A percentile compares a stretch with the other conserved stretches of the same genome.
Conservation (phyloP, 2,329 filamentous ascomycete species). For the Talaromyces verruculosus region DNA sequence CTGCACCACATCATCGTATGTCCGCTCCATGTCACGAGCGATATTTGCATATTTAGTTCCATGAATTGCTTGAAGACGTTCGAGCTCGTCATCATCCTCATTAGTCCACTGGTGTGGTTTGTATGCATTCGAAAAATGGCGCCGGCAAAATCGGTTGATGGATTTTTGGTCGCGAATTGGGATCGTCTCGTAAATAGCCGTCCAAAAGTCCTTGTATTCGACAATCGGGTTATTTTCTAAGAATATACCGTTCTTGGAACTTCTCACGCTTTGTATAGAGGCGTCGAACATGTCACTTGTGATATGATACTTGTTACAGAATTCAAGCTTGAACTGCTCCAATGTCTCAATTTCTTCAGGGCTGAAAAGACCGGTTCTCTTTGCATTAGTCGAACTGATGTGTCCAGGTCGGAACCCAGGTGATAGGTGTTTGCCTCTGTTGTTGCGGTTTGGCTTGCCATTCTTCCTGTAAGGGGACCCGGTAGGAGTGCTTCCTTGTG, state of each 20-base stretch:
- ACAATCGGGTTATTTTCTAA: conserved; percentile 27
- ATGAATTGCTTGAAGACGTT: conserved; percentile 30
- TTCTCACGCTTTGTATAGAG: conserved; percentile 38
- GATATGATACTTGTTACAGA: conserved; percentile 34
- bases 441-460: background rate
- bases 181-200: conserved; percentile 35
- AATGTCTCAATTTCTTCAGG: conserved; percentile 33
- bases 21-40: conserved; percentile 39
- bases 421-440: background rate
- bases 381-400: conserved; percentile 22
- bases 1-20: conserved; percentile 44
- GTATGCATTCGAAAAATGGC: conserved; percentile 42
- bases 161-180: conserved; percentile 41
- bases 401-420: conserved; percentile 15
- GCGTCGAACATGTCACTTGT: conserved; percentile 30
- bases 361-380: conserved; percentile 33
- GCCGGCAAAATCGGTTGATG: conserved; percentile 44
- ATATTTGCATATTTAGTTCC: conserved; percentile 42
- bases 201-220: conserved; percentile 39
- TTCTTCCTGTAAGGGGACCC: background rate
- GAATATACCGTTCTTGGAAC: conserved; percentile 27
- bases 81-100: conserved; percentile 44
- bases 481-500: background rate
- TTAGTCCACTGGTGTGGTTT: conserved; percentile 42
- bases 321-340: conserved; percentile 36